phyloP scores from a whole-genome alignment of 2,329 filamentous ascomycete genomes.

The Trichoderma hamatum region DNA sequence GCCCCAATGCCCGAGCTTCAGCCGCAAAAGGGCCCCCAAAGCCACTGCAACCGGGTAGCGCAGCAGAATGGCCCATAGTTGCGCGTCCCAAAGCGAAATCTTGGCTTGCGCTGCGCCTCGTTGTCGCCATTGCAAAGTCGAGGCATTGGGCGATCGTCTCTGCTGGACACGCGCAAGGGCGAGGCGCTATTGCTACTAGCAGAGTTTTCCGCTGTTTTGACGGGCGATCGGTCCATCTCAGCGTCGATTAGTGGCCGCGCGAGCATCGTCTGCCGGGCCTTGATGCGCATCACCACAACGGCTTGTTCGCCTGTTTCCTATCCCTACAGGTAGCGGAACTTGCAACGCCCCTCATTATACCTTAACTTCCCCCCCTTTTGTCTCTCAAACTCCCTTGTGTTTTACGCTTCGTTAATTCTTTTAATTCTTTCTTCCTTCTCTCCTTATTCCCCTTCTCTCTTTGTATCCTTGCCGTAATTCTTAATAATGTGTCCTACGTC shows the following conservation, averaged over 20 bases:
- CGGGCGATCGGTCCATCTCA: neutral
- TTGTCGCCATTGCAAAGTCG: neutral
- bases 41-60: slow-evolving; percentile 3
- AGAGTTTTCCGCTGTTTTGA: neutral
- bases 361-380: slow-evolving; percentile 1
- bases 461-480: neutral
- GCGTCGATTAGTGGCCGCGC: neutral
- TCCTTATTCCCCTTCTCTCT: neutral
- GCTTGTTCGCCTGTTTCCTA: slow-evolving; percentile 7
- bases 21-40: neutral
- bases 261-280: neutral
- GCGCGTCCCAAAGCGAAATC: slow-evolving; percentile 13
- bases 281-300: slow-evolving; percentile 11
- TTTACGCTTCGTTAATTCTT: neutral
- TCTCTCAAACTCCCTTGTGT: neutral
- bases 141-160: neutral
- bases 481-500: neutral
- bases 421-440: neutral
- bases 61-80: neutral
- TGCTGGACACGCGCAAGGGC: neutral
- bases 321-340: slow-evolving; percentile 22
- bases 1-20: slow-evolving; percentile 23
- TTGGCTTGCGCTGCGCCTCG: slow-evolving; percentile 24
- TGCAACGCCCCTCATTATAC: slow-evolving; percentile 18
- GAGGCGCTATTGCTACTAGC: neutral